phyloP scores from a whole-genome alignment of 345 rosid species.

The Hibiscus mutabilis region DNA sequence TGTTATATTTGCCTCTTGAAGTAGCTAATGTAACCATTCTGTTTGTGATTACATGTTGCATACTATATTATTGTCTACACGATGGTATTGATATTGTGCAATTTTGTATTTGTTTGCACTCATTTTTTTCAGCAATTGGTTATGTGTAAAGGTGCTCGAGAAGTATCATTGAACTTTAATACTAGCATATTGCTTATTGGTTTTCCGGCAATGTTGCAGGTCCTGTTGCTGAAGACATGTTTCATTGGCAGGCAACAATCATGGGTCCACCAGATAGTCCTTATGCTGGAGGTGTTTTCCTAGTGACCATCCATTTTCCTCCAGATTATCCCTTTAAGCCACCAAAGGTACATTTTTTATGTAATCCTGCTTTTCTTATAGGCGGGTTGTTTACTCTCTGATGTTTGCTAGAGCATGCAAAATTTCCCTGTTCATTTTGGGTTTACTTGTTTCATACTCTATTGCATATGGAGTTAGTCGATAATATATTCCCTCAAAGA shows the following conservation, averaged over 20 bases:
- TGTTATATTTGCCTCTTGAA: background rate
- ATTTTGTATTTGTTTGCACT: background rate
- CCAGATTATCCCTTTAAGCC: constrained; percentile 85
- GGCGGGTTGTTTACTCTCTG: constrained; percentile 7
- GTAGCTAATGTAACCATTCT: background rate
- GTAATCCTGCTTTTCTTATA: background rate
- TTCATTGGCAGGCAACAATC: constrained; percentile 72
- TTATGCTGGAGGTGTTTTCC: constrained; percentile 71
- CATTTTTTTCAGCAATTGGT: background rate
- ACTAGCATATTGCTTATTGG: background rate
- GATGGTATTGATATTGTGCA: background rate
- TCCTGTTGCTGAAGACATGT: constrained; percentile 84
- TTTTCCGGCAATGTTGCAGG: constrained; percentile 28
- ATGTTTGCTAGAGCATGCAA: background rate
- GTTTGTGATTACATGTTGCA: background rate
- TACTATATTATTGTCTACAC: background rate
- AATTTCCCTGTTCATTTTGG: background rate
- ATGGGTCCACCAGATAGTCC: constrained; percentile 65
- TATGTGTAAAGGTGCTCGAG: background rate
- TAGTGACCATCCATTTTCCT: constrained; percentile 68
- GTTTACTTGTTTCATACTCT: background rate
- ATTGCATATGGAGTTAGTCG: background rate
- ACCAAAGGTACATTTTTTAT: constrained; percentile 40
- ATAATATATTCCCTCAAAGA: background rate
- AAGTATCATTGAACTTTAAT: background rate